Percentiles rank a stretch among this genome's conserved stretches.
Evolutionary conservation across 768 basidiomycete species (phyloP).

Genomic region (Asterophora lycoperdoides): DNA sequence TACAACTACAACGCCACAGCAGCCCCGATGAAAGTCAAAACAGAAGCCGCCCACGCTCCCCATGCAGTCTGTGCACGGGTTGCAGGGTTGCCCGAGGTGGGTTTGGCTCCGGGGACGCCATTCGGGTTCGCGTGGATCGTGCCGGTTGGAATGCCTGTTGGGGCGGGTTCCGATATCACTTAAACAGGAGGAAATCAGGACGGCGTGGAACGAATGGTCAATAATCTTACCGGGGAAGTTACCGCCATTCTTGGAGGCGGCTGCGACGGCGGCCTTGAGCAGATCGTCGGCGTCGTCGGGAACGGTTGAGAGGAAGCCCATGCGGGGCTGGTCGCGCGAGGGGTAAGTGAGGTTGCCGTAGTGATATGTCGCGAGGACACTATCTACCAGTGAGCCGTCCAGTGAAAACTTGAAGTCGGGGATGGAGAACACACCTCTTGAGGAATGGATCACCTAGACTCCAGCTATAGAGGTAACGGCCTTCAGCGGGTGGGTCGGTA

Average conservation of each 20-base stretch:
- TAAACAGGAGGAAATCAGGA: neutral
- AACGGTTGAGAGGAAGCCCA: constrained; percentile 72
- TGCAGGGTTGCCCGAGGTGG: constrained; percentile 4
- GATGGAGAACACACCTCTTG: constrained; percentile 50
- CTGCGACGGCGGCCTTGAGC: constrained; percentile 25
- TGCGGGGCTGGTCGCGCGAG: constrained; percentile 60
- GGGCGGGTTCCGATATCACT: constrained; percentile 28
- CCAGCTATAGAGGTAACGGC: constrained; percentile 71
- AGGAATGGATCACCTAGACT: constrained; percentile 74
- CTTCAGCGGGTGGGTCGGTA: constrained; percentile 58
- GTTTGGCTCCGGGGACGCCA: constrained; percentile 21
- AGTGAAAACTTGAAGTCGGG: neutral
- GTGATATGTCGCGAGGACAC: constrained; percentile 64
- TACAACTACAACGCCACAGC: no score
- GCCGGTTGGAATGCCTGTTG: constrained; percentile 33
- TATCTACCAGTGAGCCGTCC: constrained; percentile 20
- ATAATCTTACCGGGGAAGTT: constrained; percentile 31
- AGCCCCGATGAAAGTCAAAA: no score
- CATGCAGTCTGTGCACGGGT: neutral
- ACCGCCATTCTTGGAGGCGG: constrained; percentile 26
- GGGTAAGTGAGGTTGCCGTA: constrained; percentile 71
- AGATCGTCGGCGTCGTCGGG: constrained; percentile 45
- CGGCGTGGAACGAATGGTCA: neutral
- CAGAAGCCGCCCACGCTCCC: neutral
- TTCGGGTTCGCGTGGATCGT: constrained; percentile 19